Conservation (phyloP, 345 rosid genomes). For the Hibiscus mutabilis region DNA sequence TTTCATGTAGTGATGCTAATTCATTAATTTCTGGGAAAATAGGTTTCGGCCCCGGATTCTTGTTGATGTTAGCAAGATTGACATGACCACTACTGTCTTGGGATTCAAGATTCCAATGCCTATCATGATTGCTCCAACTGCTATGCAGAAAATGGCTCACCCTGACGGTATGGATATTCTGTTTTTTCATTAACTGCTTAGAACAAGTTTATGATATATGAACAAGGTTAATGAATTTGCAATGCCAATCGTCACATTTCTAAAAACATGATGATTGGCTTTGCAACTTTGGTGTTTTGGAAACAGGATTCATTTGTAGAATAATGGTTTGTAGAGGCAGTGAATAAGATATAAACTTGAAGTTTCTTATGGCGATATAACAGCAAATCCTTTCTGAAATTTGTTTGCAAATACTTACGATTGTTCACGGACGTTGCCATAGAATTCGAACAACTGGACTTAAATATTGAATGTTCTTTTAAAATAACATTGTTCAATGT, state of each 20-base stretch:
- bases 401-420: not conserved
- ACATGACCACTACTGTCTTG: slow-evolving; percentile 60
- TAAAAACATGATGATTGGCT: not conserved
- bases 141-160: slow-evolving; percentile 99
- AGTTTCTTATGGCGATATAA: not conserved
- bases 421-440: not conserved
- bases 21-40: slow-evolving; percentile 5
- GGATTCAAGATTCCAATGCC: slow-evolving; percentile 95
- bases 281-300: not conserved
- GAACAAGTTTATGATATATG: no score
- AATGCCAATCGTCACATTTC: not conserved
- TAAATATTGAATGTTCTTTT: not conserved
- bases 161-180: slow-evolving; percentile 52
- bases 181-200: not conserved
- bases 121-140: slow-evolving; percentile 93
- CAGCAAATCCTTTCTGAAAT: not conserved
- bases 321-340: not conserved
- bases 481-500: not conserved
- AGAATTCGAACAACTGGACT: not conserved
- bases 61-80: slow-evolving; percentile 81
- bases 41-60: slow-evolving; percentile 94
- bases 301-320: not conserved
- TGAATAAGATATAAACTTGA: not conserved
- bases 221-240: no score
- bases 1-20: not conserved